phyloP scores from a whole-genome alignment of 2,329 filamentous ascomycete genomes.

The Colletotrichum limetticola region DNA sequence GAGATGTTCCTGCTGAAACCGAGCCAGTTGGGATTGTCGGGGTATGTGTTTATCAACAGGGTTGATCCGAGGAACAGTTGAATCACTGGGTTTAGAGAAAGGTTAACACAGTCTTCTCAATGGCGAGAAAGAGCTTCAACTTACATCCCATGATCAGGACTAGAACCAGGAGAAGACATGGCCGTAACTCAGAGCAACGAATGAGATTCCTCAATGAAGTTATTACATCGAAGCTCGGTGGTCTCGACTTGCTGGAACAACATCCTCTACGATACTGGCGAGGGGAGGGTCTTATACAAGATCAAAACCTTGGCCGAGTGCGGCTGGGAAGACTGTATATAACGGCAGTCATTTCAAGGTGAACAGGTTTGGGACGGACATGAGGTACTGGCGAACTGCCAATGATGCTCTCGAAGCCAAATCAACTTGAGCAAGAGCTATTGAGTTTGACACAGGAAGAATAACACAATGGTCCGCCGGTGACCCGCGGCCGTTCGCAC shows the following conservation, averaged over 20 bases:
- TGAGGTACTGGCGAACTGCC: not conserved
- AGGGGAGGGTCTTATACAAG: not conserved
- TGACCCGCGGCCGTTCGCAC: slow-evolving; percentile 9
- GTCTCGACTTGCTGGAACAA: not conserved
- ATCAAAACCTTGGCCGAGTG: not conserved
- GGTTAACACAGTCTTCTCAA: not conserved
- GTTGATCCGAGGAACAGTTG: not conserved
- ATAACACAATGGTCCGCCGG: slow-evolving; percentile 15
- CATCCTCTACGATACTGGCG: not conserved
- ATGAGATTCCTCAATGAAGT: not conserved
- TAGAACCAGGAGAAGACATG: not conserved
- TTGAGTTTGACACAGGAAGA: not conserved
- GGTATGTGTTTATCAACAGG: not conserved
- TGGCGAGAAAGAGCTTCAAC: not conserved
- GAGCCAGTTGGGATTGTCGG: slow-evolving; percentile 6
- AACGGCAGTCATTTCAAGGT: not conserved
- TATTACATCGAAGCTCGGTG: not conserved
- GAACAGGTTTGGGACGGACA: not conserved
- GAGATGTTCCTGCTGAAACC: slow-evolving; percentile 1
- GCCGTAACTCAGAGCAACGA: not conserved
- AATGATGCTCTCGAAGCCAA: not conserved
- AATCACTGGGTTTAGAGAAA: not conserved
- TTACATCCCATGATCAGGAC: not conserved
- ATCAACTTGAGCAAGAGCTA: not conserved
- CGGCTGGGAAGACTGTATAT: not conserved